Base-by-base conservation (phyloP, 2,329 filamentous ascomycete species). In the Scolecobasidium constrictum region DNA sequence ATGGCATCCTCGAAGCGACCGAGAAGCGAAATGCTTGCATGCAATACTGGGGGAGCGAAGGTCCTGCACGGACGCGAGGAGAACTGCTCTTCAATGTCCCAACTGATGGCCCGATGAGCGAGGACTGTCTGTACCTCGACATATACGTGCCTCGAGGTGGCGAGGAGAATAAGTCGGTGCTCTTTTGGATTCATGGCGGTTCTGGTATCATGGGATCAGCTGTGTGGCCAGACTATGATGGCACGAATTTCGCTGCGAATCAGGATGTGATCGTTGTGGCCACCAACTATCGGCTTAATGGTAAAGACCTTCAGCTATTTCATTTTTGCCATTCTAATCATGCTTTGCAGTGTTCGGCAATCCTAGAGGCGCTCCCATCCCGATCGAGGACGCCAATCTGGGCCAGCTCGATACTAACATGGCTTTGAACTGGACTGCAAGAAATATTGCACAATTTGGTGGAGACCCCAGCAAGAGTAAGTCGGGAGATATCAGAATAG, bases 361-460 rank as follows among this genome's bases (percentile, higher is more conserved):
- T 39, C 37, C 37, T 12, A 49, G 50, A 44, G 35, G 20, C 16
- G 34, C 23, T 11, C 35, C 42, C 4, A 45, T 65, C 9, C 59
- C 59, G 2, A 22, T 50, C n/a, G 49, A 47, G 3, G 49, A 50
- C 11, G 53, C 50, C 20, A 63, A 62, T 35, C 50, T 61, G 1
- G 61, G 60, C 13, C 59, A 61, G 35, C 47, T 61, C 2, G 61
- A 64, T 38, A 60, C 63, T 44, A 48, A 58, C 6, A 47, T 56
- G 12, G 60, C 52, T 19, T 48, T 64, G 6, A 50, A 61, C 13
- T 64, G 61, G 61, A 56, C 61, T 2, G 58, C 61, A 42, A 47
- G 51, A 5, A 61, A 63, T 47, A 62, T 63, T 22, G 46, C 44
- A 18, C 50, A 50, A 1, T 63, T 63, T 35, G 60, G 60, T 28